These are phyloP conservation scores for Phoma sp. DNA, from an alignment of 2,329 filamentous ascomycete species.

Conservation along the genomic window DNA sequence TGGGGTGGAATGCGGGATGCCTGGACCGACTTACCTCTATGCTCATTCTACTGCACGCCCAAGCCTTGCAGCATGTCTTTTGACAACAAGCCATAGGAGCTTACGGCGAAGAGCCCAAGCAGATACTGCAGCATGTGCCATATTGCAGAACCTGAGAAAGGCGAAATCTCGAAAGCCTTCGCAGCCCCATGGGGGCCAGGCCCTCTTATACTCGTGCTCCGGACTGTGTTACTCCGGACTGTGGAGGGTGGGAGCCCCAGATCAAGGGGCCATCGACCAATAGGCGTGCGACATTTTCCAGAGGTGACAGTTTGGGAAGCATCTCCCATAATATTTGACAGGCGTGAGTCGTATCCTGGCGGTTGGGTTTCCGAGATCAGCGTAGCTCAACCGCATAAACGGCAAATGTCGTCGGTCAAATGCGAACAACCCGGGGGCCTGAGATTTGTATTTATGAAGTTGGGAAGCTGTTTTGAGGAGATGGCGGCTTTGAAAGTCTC, in stretches of 20 bases:
- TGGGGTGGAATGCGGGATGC: slow-evolving; percentile 5
- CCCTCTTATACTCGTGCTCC: slow-evolving; percentile 16
- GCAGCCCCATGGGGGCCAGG: slow-evolving; percentile 14
- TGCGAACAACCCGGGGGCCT: background rate
- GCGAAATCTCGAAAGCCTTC: background rate
- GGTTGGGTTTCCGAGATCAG: slow-evolving; percentile 15
- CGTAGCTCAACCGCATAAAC: slow-evolving; percentile 5
- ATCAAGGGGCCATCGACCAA: slow-evolving; percentile 9
- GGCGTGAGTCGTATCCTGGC: slow-evolving; percentile 8
- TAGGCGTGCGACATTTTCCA: slow-evolving; percentile 10
- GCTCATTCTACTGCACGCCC: slow-evolving; percentile 15
- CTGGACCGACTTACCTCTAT: slow-evolving; percentile 5
- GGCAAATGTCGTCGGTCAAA: background rate
- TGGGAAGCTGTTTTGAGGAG: background rate
- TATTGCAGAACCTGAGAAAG: background rate
- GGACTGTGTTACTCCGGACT: slow-evolving; percentile 15
- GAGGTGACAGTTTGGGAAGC: slow-evolving; percentile 10
- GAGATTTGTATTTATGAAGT: background rate
- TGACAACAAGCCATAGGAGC: slow-evolving; percentile 13
- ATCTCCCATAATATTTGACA: background rate
- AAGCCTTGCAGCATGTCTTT: slow-evolving; percentile 12
- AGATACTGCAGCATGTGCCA: slow-evolving; percentile 13
- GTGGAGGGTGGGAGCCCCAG: slow-evolving; percentile 19
- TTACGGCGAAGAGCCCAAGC: slow-evolving; percentile 18
- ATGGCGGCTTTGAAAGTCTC: too few species aligned